phyloP scores from a whole-genome alignment of 345 rosid species.

The Salix exigua region DNA sequence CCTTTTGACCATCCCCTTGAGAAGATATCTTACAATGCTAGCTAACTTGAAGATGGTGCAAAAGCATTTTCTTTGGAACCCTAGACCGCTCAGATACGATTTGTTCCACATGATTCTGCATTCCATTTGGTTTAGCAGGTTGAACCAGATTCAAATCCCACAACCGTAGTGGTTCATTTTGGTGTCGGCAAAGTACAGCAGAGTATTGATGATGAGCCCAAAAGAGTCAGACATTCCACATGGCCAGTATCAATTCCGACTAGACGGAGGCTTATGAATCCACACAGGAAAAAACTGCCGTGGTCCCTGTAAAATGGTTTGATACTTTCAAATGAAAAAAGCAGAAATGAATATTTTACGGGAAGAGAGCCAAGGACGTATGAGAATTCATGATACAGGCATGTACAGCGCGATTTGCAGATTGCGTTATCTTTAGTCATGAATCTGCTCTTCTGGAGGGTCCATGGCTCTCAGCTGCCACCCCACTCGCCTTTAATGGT shows the following conservation, averaged over 20 bases:
- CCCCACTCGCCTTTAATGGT: background rate
- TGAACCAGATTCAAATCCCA: slow-evolving; percentile 44
- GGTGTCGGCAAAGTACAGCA: background rate
- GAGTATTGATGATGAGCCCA: background rate
- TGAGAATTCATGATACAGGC: background rate
- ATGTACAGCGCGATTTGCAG: background rate
- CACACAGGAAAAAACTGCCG: no score
- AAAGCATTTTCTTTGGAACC: slow-evolving; percentile 84
- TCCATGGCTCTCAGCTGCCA: background rate
- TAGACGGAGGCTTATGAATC: background rate
- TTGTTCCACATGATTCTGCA: slow-evolving; percentile 91
- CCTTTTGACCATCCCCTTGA: slow-evolving; percentile 56
- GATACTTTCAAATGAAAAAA: background rate
- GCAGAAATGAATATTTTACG: no score
- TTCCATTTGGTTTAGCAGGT: slow-evolving; percentile 74
- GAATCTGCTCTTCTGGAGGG: background rate
- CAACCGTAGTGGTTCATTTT: background rate
- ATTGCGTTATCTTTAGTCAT: background rate
- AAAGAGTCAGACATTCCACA: background rate
- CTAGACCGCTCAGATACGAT: slow-evolving; percentile 66
- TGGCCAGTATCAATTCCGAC: background rate
- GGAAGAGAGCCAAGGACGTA: background rate
- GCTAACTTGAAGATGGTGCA: slow-evolving; percentile 74
- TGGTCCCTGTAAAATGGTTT: background rate
- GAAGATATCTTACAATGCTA: slow-evolving; percentile 59